phyloP scores from a whole-genome alignment of 352 stramenopile genomes.

The Phytophthora syringae region DNA sequence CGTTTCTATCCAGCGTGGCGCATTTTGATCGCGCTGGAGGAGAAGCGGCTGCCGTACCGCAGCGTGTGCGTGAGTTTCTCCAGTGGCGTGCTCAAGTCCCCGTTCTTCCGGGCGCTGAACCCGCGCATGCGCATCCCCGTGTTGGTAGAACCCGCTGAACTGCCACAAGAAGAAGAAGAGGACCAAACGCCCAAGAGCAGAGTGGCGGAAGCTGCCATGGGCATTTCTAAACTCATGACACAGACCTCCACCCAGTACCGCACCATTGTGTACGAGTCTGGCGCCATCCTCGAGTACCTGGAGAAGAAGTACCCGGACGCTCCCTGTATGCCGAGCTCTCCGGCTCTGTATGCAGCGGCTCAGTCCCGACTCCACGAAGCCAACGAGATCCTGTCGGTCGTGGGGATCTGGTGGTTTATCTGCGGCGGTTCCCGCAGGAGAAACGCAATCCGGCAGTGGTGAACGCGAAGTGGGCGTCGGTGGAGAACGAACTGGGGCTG shows the following conservation, averaged over 20 bases:
- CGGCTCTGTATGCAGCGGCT: constrained; percentile 65
- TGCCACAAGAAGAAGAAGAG: not conserved
- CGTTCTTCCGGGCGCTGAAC: constrained; percentile 80
- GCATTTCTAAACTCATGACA: constrained; percentile 45
- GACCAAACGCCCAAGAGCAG: constrained; percentile 24
- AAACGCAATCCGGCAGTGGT: constrained; percentile 65
- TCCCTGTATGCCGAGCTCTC: constrained; percentile 56
- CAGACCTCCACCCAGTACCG: constrained; percentile 43
- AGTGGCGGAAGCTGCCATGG: constrained; percentile 39
- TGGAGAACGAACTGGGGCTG: constrained; percentile 76
- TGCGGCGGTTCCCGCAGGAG: constrained; percentile 71
- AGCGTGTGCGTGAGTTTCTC: constrained; percentile 87
- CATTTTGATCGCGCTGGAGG: constrained; percentile 82
- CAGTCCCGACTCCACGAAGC: constrained; percentile 83
- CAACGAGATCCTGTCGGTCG: constrained; percentile 86
- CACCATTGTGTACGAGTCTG: constrained; percentile 78
- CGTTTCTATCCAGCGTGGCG: constrained; percentile 60
- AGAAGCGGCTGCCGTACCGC: constrained; percentile 79
- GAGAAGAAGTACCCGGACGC: constrained; percentile 63
- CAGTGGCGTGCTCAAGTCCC: constrained; percentile 81
- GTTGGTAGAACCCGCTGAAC: constrained; percentile 69
- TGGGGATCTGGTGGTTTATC: constrained; percentile 82
- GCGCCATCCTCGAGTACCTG: constrained; percentile 83
- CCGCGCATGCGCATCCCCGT: constrained; percentile 85
- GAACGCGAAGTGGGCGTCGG: constrained; percentile 69